phyloP scores from a whole-genome alignment of 495 filamentous ascomycete genomes.

The Lasiosphaeris hirsuta region DNA sequence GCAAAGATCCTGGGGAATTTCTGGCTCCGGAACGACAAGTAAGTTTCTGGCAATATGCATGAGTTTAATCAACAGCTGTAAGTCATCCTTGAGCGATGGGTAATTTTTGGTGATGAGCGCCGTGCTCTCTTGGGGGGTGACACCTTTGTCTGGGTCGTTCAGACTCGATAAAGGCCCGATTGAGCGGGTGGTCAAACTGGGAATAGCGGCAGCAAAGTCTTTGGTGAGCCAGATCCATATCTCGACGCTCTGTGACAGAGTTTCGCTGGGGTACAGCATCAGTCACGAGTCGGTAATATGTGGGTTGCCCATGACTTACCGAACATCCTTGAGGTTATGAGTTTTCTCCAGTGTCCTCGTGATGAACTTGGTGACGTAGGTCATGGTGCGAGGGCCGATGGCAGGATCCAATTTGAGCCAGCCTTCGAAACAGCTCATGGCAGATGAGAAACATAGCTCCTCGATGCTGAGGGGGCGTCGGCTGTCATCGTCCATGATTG shows the following conservation, averaged over 20 bases:
- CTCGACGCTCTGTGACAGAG: slow-evolving; percentile 55
- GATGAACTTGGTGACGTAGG: slow-evolving; percentile 46
- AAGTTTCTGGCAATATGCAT: slow-evolving; percentile 83
- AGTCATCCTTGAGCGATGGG: slow-evolving; percentile 68
- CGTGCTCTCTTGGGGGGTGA: slow-evolving; percentile 56
- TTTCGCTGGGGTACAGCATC: slow-evolving; percentile 42
- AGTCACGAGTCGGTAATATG: not conserved
- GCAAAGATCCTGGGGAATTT: slow-evolving; percentile 82
- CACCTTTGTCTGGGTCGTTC: slow-evolving; percentile 47
- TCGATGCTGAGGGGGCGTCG: slow-evolving; percentile 38
- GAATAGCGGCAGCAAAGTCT: slow-evolving; percentile 38
- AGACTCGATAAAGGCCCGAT: slow-evolving; percentile 33
- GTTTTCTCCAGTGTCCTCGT: slow-evolving; percentile 53
- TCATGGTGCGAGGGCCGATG: slow-evolving; percentile 47
- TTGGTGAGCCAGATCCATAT: slow-evolving; percentile 65
- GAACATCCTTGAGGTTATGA: slow-evolving; percentile 50
- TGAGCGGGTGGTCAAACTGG: slow-evolving; percentile 34
- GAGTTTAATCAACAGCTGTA: slow-evolving; percentile 80
- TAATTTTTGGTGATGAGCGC: slow-evolving; percentile 79
- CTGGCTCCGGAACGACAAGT: slow-evolving; percentile 66
- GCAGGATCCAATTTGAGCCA: slow-evolving; percentile 49
- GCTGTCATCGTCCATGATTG: not conserved
- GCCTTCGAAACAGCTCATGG: slow-evolving; percentile 53
- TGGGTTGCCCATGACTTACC: slow-evolving; percentile 30
- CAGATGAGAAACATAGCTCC: slow-evolving; percentile 52